A percentile compares a stretch with the other conserved stretches of the same genome.
Conservation (phyloP, 345 rosid genomes). For the Eucalyptus urophylla region DNA sequence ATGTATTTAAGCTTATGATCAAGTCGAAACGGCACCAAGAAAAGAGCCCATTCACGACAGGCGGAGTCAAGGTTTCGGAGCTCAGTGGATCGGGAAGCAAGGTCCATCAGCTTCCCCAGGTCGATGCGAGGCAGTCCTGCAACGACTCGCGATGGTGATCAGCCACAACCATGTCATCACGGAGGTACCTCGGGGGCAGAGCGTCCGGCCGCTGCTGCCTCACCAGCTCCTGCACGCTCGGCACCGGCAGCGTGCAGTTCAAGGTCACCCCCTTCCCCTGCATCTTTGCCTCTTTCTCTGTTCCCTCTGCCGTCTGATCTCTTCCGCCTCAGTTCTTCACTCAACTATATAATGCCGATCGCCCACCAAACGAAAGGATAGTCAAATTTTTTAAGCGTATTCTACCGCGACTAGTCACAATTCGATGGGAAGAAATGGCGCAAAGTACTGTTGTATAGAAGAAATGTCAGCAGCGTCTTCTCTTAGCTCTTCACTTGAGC, state of each 20-base stretch:
- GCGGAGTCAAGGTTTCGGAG: conserved; percentile 9
- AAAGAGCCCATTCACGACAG: conserved; percentile 13
- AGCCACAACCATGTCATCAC: background rate
- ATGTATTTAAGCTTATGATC: background rate
- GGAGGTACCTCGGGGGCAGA: conserved; percentile 8
- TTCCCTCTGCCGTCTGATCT: background rate
- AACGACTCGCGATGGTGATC: background rate
- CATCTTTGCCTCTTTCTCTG: background rate
- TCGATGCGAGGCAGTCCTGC: conserved; percentile 8
- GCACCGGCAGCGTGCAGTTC: conserved; percentile 12
- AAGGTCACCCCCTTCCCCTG: background rate
- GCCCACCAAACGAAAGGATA: background rate
- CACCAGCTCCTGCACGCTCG: conserved; percentile 18
- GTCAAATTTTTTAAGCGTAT: background rate
- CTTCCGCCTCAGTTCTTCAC: background rate
- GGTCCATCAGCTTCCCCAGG: conserved; percentile 4
- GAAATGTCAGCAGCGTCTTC: background rate
- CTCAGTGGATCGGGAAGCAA: background rate
- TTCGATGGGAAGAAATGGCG: background rate
- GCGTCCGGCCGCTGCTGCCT: background rate
- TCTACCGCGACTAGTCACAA: background rate
- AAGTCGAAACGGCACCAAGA: background rate
- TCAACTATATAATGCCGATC: background rate
- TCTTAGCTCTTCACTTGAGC: background rate
- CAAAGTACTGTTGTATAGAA: background rate